A percentile compares a stretch with the other conserved stretches of the same genome.
These are phyloP conservation scores for Candida insectalens DNA, from an alignment of 805 yeast species.

Conservation along the genomic window DNA sequence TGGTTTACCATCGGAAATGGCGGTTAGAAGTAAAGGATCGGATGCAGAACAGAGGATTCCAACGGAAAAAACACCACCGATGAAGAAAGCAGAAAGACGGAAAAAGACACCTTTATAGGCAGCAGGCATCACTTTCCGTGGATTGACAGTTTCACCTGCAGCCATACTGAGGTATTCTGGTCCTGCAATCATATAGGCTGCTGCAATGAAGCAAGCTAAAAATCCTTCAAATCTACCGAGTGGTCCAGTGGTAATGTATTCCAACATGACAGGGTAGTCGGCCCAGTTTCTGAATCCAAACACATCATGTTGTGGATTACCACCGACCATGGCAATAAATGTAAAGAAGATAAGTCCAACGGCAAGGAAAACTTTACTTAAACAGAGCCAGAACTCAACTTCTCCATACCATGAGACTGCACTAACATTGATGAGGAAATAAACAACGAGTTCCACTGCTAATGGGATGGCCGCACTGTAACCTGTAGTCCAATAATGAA, in stretches of 20 bases:
- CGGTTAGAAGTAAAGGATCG: conserved; percentile 27
- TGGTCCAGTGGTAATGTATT: conserved; percentile 26
- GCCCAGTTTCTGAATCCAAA: conserved; percentile 48
- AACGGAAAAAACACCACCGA: conserved; percentile 39
- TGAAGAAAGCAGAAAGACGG: conserved; percentile 32
- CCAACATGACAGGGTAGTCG: conserved; percentile 15
- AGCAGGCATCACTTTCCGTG: conserved; percentile 33
- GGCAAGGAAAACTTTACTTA: conserved; percentile 39
- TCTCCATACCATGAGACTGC: conserved; percentile 44
- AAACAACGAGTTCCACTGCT: conserved; percentile 31
- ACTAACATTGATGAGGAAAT: conserved; percentile 32
- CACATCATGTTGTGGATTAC: conserved; percentile 40
- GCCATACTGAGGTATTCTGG: conserved; percentile 38
- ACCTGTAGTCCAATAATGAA: conserved; percentile 42
- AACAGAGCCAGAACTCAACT: conserved; percentile 35
- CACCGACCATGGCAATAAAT: conserved; percentile 46
- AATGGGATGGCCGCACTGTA: conserved; percentile 39
- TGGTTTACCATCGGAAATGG: conserved; percentile 26
- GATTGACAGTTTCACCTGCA: conserved; percentile 36
- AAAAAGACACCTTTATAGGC: conserved; percentile 37
- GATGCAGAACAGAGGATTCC: conserved; percentile 34
- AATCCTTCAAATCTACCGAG: conserved; percentile 38
- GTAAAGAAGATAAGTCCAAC: conserved; percentile 40
- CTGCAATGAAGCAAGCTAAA: conserved; percentile 50
- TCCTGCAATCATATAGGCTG: conserved; percentile 60